Base-by-base conservation (phyloP, 371 early-diverging fungal genomes). In the Actinomortierella wolfii region DNA sequence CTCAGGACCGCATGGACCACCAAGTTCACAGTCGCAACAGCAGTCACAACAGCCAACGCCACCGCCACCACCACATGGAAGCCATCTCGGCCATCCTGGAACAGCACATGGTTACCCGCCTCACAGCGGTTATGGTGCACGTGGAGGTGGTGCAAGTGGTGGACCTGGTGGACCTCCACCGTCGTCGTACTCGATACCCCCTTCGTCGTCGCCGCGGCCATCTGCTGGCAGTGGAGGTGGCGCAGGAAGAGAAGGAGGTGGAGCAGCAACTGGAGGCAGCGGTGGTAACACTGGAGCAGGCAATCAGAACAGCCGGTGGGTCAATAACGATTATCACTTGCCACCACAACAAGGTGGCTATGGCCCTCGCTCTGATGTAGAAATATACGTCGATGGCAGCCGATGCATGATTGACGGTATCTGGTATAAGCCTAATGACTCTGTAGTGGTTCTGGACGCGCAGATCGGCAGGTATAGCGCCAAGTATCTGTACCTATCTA, bases 321-420 rank as follows among this genome's bases (percentile, higher is more conserved):
- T 55, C 13, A 51, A 40, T 48, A 28, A 49, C 24, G 70, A 64
- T n/a, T 64, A 60, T 47, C 55, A 34, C 50, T 59, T 64, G 61
- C 28, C 52, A 9, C 58, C 56, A 14, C 40, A 51, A 8, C 57
- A 64, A 11, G 48, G 54, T 26, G 63, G 60, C 34, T 57, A 69
- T 56, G 70, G 70, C 41, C 41, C 8, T 44, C 20, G n/a, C 15
- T 44, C 20, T 6, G 67, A 73, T 13, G 67, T 73, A 2, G 74
- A 73, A 18, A 73, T 73, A 4, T 67, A 59, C n/a, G 57, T 73
- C 29, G 74, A 73, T 25, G 67, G 67, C 28, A 61, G 28, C 47
- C 63, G 67, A 18, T 73, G 74, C 25, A 63, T 59, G 63, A 67
- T 73, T 20, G 74, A 73, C 23, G 67, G 67, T 4, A 73, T 73